Conservation (phyloP, 2,329 filamentous ascomycete genomes). For the Pyricularia grisea region DNA sequence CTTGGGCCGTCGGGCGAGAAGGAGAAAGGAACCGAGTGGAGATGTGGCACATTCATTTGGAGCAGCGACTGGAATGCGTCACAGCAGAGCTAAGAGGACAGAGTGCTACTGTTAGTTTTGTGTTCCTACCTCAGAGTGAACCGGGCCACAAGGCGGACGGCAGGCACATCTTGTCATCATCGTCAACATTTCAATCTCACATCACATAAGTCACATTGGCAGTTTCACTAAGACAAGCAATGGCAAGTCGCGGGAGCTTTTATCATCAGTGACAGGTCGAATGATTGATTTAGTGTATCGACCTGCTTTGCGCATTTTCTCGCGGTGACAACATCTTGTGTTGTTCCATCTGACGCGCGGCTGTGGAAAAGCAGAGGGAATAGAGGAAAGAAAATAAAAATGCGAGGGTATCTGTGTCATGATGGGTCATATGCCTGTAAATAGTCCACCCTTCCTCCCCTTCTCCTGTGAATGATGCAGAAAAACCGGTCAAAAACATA, state of each 20-base stretch:
- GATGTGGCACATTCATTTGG: conserved; percentile 77
- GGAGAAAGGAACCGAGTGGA: conserved; percentile 77
- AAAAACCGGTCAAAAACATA: not conserved
- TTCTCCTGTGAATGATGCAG: not conserved
- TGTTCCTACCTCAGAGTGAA: not conserved
- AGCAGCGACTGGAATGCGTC: conserved; percentile 45
- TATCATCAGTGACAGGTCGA: not conserved
- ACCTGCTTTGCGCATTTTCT: not conserved
- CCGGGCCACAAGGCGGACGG: not conserved
- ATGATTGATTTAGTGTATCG: not conserved
- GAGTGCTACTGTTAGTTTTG: not conserved
- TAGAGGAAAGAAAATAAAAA: not conserved
- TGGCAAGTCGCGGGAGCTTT: not conserved
- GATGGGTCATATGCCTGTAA: not conserved
- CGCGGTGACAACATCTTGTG: not conserved
- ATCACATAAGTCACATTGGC: not conserved
- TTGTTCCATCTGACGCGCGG: not conserved
- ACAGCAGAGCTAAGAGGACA: conserved; percentile 3
- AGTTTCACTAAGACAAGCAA: not conserved
- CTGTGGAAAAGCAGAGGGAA: not conserved
- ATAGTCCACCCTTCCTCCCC: not conserved
- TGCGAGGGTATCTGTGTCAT: not conserved
- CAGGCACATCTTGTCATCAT: not conserved
- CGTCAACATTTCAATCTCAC: not conserved
- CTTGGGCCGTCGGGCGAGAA: conserved; percentile 79